Base-by-base conservation (phyloP, 108 stramenopile species). In the Fistulifera pelliculosa region DNA sequence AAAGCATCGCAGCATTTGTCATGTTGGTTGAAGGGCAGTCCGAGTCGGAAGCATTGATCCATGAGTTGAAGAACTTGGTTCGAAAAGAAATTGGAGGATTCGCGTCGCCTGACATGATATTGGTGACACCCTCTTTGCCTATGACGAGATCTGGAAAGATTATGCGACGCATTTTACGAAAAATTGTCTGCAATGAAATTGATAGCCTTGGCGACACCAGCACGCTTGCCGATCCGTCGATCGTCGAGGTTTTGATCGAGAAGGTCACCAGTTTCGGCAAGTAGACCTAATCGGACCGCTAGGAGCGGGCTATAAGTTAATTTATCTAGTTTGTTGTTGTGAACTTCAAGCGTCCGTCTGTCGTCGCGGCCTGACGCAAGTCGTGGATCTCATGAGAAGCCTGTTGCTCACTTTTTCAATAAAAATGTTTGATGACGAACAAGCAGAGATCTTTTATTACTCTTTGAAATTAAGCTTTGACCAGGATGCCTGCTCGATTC, bases 121-220 rank as follows among this genome's bases (percentile, higher is more conserved):
- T 87, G 27, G 49, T 75, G 12, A 64, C 85, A 23, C 82, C 87
- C 15, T 70, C 70, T 11, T 70, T 98, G 24, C 96, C 96, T 22
- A 97, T 95, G 96, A 97, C 96, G 0, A 81, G 96, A 47, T 85
- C 83, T 54, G 92, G 92, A 19, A 93, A 93, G 71, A 98, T 98
- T 57, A 98, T 98, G 97, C 76, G 97, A 19, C 86, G 97, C 4
- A 93, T 98, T 55, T 69, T 98, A 40, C 87, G 97, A 38, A 98
- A 98, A 73, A 94, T 98, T 35, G 94, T 93, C 14, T 77, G 79
- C 41, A 90, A 85, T 16, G 94, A 95, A 71, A 57, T 73, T 1
- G 94, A 94, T 53, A 70, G 72, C 19, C 53, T 93, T 38, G 87
- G 98, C 12, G 98, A 99, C 67, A 89, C 83, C 6, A 80, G 81